These are phyloP conservation scores for Aspergillus flavus DNA, from an alignment of 2,329 filamentous ascomycete genomes.

Conservation along the genomic window DNA sequence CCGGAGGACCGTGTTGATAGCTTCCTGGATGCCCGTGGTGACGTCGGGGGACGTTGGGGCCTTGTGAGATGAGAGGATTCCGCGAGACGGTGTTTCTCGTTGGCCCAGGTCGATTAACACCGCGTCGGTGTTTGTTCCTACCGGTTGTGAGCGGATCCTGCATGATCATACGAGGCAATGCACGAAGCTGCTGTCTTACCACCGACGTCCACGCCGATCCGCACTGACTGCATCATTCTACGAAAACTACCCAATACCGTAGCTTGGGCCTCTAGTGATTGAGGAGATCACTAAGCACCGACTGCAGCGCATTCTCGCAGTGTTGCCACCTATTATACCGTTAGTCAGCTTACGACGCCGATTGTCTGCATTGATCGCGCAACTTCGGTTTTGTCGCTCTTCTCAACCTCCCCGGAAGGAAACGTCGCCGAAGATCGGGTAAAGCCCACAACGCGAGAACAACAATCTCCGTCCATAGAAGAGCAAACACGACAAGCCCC, in stretches of 20 bases:
- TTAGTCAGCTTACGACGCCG: no score
- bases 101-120: conserved; percentile 29
- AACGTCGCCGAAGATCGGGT: neutral
- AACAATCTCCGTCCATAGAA: no score
- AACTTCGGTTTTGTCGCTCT: no score
- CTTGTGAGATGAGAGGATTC: conserved; percentile 38
- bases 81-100: conserved; percentile 10
- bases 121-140: conserved; percentile 43
- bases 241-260: neutral
- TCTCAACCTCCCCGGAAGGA: neutral
- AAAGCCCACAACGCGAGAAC: no score
- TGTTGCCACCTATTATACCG: no score
- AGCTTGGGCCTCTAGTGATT: no score
- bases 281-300: no score
- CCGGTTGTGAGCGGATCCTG: neutral
- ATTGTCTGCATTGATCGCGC: no score
- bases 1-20: conserved; percentile 4
- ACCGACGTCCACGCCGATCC: conserved; percentile 25
- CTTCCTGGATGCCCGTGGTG: conserved; percentile 42
- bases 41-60: conserved; percentile 46
- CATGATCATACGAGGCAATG: no score
- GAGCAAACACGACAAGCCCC: neutral
- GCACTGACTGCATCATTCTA: neutral
- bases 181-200: conserved; percentile 9
- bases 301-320: no score